These are phyloP conservation scores for Yamagishiella unicocca DNA, from an alignment of 139 green algal species.

Conservation along the genomic window DNA sequence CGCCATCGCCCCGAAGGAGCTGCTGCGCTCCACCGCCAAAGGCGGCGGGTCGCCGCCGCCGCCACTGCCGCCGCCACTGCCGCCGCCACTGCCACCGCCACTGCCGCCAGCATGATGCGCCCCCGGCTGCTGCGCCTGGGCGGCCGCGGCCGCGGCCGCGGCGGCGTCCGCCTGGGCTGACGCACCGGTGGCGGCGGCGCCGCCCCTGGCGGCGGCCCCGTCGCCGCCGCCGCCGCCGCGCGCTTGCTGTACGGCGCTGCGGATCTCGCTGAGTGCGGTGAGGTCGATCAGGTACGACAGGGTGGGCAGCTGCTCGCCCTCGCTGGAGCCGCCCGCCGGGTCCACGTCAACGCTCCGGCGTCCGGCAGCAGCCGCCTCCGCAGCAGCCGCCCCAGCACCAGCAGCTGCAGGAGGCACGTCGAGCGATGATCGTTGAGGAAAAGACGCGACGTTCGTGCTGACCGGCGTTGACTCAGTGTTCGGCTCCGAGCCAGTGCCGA, in stretches of 20 bases:
- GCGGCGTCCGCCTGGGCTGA: too few species aligned
- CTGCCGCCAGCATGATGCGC: neutral
- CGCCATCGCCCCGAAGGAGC: neutral
- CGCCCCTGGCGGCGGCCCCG: neutral
- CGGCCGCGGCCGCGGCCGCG: neutral
- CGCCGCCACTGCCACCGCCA: neutral
- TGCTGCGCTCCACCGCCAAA: neutral
- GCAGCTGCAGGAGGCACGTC: neutral
- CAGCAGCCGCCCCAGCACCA: too few species aligned
- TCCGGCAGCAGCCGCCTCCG: neutral
- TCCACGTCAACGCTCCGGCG: too few species aligned
- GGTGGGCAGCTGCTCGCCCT: constrained; percentile 18
- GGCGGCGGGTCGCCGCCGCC: neutral
- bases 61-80: neutral
- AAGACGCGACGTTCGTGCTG: neutral
- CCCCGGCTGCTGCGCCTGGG: neutral
- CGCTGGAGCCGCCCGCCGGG: neutral
- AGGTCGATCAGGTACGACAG: constrained; percentile 26
- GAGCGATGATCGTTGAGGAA: neutral
- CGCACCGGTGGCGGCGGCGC: neutral
- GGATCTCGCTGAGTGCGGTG: neutral
- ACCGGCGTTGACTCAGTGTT: neutral
- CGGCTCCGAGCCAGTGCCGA: neutral
- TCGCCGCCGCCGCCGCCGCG: neutral
- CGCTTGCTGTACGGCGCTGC: neutral